These are phyloP conservation scores for Striga hermonthica DNA, from an alignment of 305 asterid species.

Conservation along the genomic window DNA sequence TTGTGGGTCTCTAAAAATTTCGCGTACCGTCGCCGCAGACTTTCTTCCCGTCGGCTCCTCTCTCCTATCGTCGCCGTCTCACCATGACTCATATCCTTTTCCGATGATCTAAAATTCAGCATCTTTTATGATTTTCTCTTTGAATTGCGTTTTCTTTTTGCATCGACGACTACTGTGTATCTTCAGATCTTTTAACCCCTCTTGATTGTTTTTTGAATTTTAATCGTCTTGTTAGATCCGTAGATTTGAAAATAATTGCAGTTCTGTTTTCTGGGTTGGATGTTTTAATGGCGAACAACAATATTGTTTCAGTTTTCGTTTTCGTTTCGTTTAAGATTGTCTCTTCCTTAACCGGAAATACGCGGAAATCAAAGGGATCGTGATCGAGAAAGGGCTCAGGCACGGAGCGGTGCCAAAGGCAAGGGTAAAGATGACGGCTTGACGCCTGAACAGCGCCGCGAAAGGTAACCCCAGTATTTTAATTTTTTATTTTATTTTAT, in stretches of 20 bases:
- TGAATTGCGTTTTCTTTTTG: background rate
- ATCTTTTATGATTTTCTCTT: background rate
- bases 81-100: constrained; percentile 67
- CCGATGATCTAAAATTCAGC: background rate
- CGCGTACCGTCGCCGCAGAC: constrained; percentile 14
- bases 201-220: constrained; percentile 15
- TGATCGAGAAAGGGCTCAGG: constrained; percentile 83
- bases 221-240: background rate
- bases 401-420: constrained; percentile 43
- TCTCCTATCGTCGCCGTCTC: constrained; percentile 32
- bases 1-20: too few relatives aligned
- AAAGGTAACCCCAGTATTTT: constrained; percentile 44
- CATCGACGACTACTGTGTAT: background rate
- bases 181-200: background rate
- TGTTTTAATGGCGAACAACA: background rate
- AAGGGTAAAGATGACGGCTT: constrained; percentile 67
- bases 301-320: background rate
- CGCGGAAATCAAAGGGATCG: constrained; percentile 82
- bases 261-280: background rate
- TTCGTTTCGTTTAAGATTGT: background rate
- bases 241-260: background rate
- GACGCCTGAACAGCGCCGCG: constrained; percentile 93
- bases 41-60: constrained; percentile 27
- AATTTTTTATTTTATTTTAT: background rate
- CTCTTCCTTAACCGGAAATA: constrained; percentile 50